Conservation (phyloP, 805 yeast genomes). For the Lachancea mirantina region DNA sequence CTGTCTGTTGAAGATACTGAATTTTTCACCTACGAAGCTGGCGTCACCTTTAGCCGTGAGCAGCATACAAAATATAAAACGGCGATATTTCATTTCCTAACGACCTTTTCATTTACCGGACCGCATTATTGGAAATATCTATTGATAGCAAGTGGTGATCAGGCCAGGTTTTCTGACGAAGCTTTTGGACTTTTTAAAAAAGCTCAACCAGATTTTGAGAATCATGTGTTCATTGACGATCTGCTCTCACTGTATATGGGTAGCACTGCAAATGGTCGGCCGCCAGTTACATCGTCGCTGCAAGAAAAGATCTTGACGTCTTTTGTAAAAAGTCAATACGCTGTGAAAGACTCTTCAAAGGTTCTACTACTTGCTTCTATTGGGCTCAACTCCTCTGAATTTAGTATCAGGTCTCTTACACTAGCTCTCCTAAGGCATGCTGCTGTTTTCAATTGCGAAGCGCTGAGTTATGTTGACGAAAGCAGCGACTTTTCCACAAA, state of each 20-base stretch:
- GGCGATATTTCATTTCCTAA: conserved; percentile 32
- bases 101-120: conserved; percentile 34
- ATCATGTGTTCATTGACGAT: conserved; percentile 35
- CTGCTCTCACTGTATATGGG: conserved; percentile 50
- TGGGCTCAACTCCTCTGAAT: conserved; percentile 51
- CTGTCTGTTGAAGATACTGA: conserved; percentile 47
- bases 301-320: conserved; percentile 51
- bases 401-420: conserved; percentile 48
- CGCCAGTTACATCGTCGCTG: conserved; percentile 47
- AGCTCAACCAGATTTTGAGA: conserved; percentile 46
- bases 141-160: conserved; percentile 58
- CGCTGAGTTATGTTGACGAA: conserved; percentile 4
- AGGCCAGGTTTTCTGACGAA: conserved; percentile 44
- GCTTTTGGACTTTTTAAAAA: conserved; percentile 49
- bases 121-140: conserved; percentile 40
- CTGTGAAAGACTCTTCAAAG: conserved; percentile 34
- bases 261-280: conserved; percentile 31
- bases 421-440: conserved; percentile 62
- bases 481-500: conserved; percentile 31
- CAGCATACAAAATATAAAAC: conserved; percentile 39
- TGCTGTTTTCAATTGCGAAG: conserved; percentile 27
- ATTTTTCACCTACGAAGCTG: conserved; percentile 65
- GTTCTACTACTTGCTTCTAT: conserved; percentile 46
- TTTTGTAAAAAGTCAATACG: conserved; percentile 45
- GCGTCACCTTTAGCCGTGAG: conserved; percentile 46